Percentiles rank a stretch among this genome's conserved stretches.
These are phyloP conservation scores for Thraustotheca clavata DNA, from an alignment of 352 stramenopile species.

Conservation along the genomic window DNA sequence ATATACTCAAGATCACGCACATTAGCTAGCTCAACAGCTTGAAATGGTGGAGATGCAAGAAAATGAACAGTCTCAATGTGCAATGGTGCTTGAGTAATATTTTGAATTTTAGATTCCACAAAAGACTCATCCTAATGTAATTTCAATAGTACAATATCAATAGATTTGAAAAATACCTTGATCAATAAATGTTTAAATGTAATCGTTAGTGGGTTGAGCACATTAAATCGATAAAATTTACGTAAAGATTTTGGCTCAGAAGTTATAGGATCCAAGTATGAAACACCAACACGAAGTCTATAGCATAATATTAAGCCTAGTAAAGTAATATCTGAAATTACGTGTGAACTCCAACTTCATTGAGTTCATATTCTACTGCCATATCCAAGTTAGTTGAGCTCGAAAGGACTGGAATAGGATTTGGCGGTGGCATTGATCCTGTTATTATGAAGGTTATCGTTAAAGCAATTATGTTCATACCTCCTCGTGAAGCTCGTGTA, in stretches of 20 bases:
- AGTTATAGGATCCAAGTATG: slow-evolving; percentile 63
- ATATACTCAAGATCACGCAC: neutral
- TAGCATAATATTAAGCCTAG: neutral
- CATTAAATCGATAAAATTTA: slow-evolving; percentile 88
- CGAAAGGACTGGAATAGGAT: slow-evolving; percentile 61
- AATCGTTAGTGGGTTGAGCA: slow-evolving; percentile 85
- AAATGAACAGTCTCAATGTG: slow-evolving; percentile 80
- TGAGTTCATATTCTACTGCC: slow-evolving; percentile 86
- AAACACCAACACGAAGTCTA: slow-evolving; percentile 64
- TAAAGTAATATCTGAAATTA: slow-evolving; percentile 14
- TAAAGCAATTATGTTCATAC: slow-evolving; percentile 3
- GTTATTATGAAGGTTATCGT: slow-evolving; percentile 54
- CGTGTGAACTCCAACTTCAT: slow-evolving; percentile 83
- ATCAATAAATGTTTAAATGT: slow-evolving; percentile 66
- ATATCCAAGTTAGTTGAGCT: slow-evolving; percentile 81
- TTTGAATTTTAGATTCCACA: slow-evolving; percentile 75
- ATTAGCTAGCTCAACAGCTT: slow-evolving; percentile 28
- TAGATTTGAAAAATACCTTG: slow-evolving; percentile 1
- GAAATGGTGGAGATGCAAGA: slow-evolving; percentile 48
- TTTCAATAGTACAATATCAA: neutral
- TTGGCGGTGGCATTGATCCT: slow-evolving; percentile 40
- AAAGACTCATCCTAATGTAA: slow-evolving; percentile 39
- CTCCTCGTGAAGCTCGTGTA: slow-evolving; percentile 3
- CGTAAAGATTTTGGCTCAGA: slow-evolving; percentile 77
- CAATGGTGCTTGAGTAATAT: slow-evolving; percentile 70